Percentiles rank a stretch among this genome's conserved stretches.
These are phyloP conservation scores for Epichloe sp. DNA, from an alignment of 2,329 filamentous ascomycete species.

Conservation along the genomic window DNA sequence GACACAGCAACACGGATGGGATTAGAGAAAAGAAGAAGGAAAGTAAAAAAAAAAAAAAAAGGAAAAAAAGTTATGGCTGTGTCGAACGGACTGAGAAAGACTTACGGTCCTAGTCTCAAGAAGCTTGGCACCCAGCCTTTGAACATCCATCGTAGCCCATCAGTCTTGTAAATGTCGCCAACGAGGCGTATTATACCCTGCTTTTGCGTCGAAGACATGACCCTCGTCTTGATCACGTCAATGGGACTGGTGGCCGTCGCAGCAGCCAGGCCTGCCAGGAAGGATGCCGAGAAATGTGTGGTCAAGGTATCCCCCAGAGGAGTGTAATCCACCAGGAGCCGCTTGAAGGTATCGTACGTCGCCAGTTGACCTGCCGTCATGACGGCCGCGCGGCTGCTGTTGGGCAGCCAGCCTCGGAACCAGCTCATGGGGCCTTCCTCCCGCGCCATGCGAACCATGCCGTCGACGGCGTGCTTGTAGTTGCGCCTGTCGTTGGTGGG, in stretches of 20 bases:
- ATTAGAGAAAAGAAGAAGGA: not conserved
- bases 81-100: conserved; percentile 9
- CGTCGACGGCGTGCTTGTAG: conserved; percentile 81
- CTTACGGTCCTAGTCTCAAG: conserved; percentile 49
- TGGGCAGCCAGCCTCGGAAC: conserved; percentile 78
- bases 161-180: conserved; percentile 51
- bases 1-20: no score
- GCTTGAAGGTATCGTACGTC: conserved; percentile 74
- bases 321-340: conserved; percentile 50
- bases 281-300: conserved; percentile 66
- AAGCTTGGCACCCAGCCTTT: conserved; percentile 79
- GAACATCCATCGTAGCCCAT: conserved; percentile 75
- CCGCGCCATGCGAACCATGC: conserved; percentile 72
- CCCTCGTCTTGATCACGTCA: conserved; percentile 78
- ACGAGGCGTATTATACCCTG: conserved; percentile 46
- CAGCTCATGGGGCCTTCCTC: conserved; percentile 66
- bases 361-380: conserved; percentile 81
- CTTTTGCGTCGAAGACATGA: conserved; percentile 56
- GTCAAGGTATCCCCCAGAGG: conserved; percentile 54
- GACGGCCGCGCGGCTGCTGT: conserved; percentile 66
- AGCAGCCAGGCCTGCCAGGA: conserved; percentile 69
- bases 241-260: conserved; percentile 77
- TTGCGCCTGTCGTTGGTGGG: conserved; percentile 63
- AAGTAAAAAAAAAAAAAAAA: not conserved
- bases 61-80: not conserved